Evolutionary conservation across 2,329 filamentous ascomycete species (phyloP), one percentile per base, ranked within the genome.

Genomic region (Cladosporium sp.): DNA sequence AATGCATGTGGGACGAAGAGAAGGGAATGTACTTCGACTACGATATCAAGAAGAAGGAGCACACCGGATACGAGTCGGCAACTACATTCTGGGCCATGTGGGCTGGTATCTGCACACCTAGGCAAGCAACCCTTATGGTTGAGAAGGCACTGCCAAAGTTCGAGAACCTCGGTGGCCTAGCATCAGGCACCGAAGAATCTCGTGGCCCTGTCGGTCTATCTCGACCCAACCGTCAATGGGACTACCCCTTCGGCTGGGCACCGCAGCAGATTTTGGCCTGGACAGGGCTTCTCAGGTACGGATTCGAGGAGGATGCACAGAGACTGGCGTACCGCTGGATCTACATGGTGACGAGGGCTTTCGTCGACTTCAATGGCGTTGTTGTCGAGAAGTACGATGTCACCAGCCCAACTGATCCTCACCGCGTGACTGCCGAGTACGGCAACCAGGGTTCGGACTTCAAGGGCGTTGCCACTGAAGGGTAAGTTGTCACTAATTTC

Each of bases 341-440:
- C 54, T 96, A 92, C 73, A 97, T 97, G 93, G 91, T 97, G 68
- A 97, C 91, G 58, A 97, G 96, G 75, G 92, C 94, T 0, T 97
- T 97, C 76, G 92, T 97, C 60, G 93, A 99, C 73, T 97, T 93
- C 80, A 97, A 97, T 70, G 94, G 94, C 37, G 91, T 97, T 8
- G 93, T 99, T 1, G 94, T 97, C 5, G 94, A 99, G 76, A 99
- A 99, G 78, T 99, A 99, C 77, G 90, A 99, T 74, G 94, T 99
- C 60, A 97, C 93, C 19, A 80, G 90, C 57, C 87, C 89, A 4
- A 85, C 92, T 57, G 92, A 96, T 68, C 92, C 94, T 36, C 94
- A 97, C 75, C 87, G 89, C 61, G 94, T 97, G 12, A 91, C 95
- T 73, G 94, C 93, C 58, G 94, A 99, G 75, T 99, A 99, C 70